Evolutionary conservation across 345 rosid species (phyloP).

Genomic region (Dovyalis caffra): DNA sequence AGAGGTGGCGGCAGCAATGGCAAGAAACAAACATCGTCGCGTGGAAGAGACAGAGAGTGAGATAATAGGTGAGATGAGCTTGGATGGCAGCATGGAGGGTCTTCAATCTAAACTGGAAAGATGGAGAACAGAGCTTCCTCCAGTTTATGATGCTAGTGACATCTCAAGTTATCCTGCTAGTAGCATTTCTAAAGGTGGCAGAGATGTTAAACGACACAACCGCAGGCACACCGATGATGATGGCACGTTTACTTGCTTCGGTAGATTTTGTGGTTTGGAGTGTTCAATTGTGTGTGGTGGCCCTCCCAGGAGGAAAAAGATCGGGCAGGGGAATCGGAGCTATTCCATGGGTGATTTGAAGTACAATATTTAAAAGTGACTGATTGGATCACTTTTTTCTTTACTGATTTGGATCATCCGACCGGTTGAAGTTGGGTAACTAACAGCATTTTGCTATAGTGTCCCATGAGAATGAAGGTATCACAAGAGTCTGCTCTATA

Average conservation of each 20-base stretch:
- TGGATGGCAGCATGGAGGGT: slow-evolving; percentile 71
- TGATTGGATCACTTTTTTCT: not conserved
- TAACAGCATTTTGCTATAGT: not conserved
- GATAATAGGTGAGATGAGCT: slow-evolving; percentile 47
- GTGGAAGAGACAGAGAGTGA: slow-evolving; percentile 54
- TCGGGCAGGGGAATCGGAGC: slow-evolving; percentile 20
- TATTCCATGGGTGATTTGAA: slow-evolving; percentile 33
- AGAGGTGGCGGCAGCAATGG: slow-evolving; percentile 68
- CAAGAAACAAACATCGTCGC: slow-evolving; percentile 31
- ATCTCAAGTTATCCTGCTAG: slow-evolving; percentile 36
- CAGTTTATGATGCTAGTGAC: slow-evolving; percentile 49
- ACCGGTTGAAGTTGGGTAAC: not conserved
- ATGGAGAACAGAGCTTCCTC: slow-evolving; percentile 78
- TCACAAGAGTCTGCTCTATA: too few relatives aligned
- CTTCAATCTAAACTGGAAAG: slow-evolving; percentile 73
- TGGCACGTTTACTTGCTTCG: slow-evolving; percentile 64
- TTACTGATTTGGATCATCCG: not conserved
- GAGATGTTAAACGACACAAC: slow-evolving; percentile 27
- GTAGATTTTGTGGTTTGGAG: slow-evolving; percentile 64
- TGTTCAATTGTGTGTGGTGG: slow-evolving; percentile 67
- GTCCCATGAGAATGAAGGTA: too few relatives aligned
- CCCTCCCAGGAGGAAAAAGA: slow-evolving; percentile 15
- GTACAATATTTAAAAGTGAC: not conserved
- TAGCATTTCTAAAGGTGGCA: slow-evolving; percentile 1
- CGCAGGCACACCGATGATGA: slow-evolving; percentile 39